These are phyloP conservation scores for Parasitella parasitica DNA, from an alignment of 371 early-diverging fungal genomes.

Conservation along the genomic window DNA sequence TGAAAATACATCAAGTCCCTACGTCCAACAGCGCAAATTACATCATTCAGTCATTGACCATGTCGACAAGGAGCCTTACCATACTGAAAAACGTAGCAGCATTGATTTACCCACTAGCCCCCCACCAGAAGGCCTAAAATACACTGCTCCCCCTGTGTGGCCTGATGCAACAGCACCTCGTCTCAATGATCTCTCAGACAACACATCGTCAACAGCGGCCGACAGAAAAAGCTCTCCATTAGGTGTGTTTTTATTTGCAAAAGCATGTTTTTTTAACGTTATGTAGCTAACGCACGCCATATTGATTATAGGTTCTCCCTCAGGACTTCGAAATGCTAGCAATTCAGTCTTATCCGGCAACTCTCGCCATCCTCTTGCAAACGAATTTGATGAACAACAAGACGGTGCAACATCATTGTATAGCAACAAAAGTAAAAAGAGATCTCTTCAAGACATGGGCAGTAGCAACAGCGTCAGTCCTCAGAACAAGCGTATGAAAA, in stretches of 20 bases:
- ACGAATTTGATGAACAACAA: conserved; percentile 21
- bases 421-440: background rate
- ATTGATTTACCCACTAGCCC: conserved; percentile 23
- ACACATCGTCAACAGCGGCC: background rate
- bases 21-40: background rate
- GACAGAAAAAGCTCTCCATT: conserved; percentile 4
- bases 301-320: background rate
- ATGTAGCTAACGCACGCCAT: background rate
- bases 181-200: background rate
- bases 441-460: background rate
- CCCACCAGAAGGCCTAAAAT: conserved; percentile 9
- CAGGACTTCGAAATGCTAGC: conserved; percentile 4
- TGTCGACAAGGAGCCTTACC: background rate
- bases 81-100: background rate
- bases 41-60: conserved; percentile 1
- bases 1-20: background rate
- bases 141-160: background rate
- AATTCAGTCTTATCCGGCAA: background rate
- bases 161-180: background rate
- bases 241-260: background rate
- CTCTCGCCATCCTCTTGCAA: conserved; percentile 14
- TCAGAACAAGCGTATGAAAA: conserved; percentile 6
- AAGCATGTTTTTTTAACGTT: too few relatives aligned
- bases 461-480: background rate
- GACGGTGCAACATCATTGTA: background rate